A percentile compares a stretch with the other conserved stretches of the same genome.
Conservation (phyloP, 305 asterid genomes). For the Rubia peregrina region DNA sequence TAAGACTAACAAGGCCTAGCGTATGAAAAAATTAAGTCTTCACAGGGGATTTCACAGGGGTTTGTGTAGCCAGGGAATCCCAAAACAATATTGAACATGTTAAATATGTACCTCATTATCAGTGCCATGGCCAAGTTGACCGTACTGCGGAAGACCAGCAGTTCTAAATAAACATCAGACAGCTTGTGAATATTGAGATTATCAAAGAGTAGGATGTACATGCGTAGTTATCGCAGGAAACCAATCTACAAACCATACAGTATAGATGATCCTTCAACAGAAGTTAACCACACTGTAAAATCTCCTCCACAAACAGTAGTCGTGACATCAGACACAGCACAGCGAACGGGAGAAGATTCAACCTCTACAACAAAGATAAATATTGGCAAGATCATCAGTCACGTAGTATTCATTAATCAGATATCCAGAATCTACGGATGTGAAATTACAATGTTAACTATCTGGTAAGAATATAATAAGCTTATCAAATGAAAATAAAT, state of each 20-base stretch:
- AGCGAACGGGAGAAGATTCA: slow-evolving; percentile 73
- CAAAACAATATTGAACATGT: background rate
- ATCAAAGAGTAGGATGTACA: slow-evolving; percentile 8
- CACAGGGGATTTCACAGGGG: background rate
- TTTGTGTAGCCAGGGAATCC: background rate
- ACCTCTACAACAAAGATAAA: slow-evolving; percentile 45
- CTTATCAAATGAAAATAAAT: background rate
- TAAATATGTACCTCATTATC: slow-evolving; percentile 72
- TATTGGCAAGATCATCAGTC: slow-evolving; percentile 14
- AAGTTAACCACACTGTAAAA: slow-evolving; percentile 89
- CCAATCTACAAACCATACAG: slow-evolving; percentile 54
- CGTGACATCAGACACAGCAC: slow-evolving; percentile 56
- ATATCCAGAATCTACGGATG: background rate
- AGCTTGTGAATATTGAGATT: slow-evolving; percentile 21
- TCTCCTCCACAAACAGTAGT: slow-evolving; percentile 81
- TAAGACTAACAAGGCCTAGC: background rate
- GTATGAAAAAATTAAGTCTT: background rate
- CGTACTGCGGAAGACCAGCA: slow-evolving; percentile 96
- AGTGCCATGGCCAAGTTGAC: slow-evolving; percentile 96
- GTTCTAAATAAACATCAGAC: slow-evolving; percentile 35
- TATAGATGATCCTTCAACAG: slow-evolving; percentile 84
- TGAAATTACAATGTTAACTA: background rate
- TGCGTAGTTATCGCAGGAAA: slow-evolving; percentile 7
- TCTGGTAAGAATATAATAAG: background rate
- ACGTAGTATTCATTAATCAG: background rate